phyloP scores from a whole-genome alignment of 352 stramenopile genomes.

The Phytophthora colocasiae region DNA sequence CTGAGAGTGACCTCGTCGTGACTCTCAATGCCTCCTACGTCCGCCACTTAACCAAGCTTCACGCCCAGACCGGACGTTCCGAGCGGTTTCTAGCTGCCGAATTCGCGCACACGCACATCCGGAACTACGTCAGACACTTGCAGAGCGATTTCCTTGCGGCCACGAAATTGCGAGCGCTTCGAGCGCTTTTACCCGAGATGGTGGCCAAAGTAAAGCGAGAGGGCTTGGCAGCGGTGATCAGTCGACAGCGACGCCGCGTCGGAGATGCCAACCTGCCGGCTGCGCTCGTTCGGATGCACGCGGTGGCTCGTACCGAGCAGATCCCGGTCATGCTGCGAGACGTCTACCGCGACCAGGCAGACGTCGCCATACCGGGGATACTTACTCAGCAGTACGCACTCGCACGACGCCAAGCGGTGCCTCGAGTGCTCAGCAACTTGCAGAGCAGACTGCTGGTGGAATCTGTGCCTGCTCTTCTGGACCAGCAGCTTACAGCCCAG shows the following conservation, averaged over 20 bases:
- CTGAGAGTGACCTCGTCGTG: conserved; percentile 57
- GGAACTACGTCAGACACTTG: conserved; percentile 49
- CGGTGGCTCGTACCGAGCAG: conserved; percentile 56
- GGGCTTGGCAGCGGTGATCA: conserved; percentile 49
- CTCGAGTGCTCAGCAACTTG: conserved; percentile 65
- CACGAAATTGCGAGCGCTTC: conserved; percentile 61
- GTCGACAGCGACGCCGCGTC: conserved; percentile 49
- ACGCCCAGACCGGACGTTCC: conserved; percentile 42
- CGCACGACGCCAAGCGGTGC: conserved; percentile 49
- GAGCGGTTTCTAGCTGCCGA: conserved; percentile 70
- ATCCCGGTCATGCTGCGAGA: conserved; percentile 68
- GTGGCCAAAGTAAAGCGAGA: conserved; percentile 41
- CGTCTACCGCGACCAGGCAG: conserved; percentile 71
- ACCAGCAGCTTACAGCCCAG: conserved; percentile 50
- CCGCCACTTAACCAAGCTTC: conserved; percentile 56
- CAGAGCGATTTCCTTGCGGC: conserved; percentile 59
- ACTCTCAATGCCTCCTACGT: conserved; percentile 72
- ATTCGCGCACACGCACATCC: conserved; percentile 62
- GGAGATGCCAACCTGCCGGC: conserved; percentile 52
- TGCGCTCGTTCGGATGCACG: conserved; percentile 56
- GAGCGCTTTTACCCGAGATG: conserved; percentile 52
- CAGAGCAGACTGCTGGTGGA: conserved; percentile 60
- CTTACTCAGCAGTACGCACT: conserved; percentile 30
- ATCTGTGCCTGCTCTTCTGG: conserved; percentile 50
- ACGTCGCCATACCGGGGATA: conserved; percentile 46